A percentile compares a stretch with the other conserved stretches of the same genome.
Conservation (phyloP, 306 rosid genomes). For the Morella rubra region DNA sequence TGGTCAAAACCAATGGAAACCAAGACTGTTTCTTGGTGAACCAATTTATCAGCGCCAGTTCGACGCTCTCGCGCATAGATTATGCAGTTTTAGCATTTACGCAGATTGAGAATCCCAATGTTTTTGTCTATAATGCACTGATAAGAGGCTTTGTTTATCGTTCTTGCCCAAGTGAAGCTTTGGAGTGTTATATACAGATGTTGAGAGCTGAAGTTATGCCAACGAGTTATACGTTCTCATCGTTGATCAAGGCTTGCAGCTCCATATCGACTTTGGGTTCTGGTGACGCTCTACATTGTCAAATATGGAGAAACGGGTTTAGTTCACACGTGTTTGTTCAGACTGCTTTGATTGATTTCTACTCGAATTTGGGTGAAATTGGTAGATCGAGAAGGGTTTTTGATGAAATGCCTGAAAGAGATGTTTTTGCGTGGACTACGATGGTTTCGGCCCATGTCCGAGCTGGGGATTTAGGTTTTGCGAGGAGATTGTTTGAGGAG, state of each 20-base stretch:
- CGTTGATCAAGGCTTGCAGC: slow-evolving; percentile 63
- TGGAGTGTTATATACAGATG: slow-evolving; percentile 47
- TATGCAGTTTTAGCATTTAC: slow-evolving; percentile 49
- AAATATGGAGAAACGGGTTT: slow-evolving; percentile 70
- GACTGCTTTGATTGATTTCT: slow-evolving; percentile 66
- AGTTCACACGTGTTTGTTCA: slow-evolving; percentile 64
- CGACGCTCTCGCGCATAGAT: slow-evolving; percentile 19
- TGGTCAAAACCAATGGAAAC: slow-evolving; percentile 55
- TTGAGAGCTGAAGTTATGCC: slow-evolving; percentile 42
- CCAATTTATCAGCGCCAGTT: slow-evolving; percentile 41
- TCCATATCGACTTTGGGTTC: slow-evolving; percentile 27
- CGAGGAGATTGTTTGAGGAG: slow-evolving; percentile 64
- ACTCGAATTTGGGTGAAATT: slow-evolving; percentile 40
- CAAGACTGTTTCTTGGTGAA: slow-evolving; percentile 50
- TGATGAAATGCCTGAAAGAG: slow-evolving; percentile 67
- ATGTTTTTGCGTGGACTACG: slow-evolving; percentile 70
- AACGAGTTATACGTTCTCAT: slow-evolving; percentile 67
- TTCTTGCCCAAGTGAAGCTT: slow-evolving; percentile 40
- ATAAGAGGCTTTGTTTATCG: slow-evolving; percentile 54
- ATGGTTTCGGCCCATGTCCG: slow-evolving; percentile 55
- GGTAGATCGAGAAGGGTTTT: slow-evolving; percentile 48
- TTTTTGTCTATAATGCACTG: slow-evolving; percentile 64
- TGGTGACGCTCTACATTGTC: slow-evolving; percentile 55
- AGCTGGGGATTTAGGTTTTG: slow-evolving; percentile 49
- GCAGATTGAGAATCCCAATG: slow-evolving; percentile 51